A percentile compares a stretch with the other conserved stretches of the same genome.
Conservation (phyloP, 2,329 filamentous ascomycete genomes). For the Arthrobotrys pseudoclavata region DNA sequence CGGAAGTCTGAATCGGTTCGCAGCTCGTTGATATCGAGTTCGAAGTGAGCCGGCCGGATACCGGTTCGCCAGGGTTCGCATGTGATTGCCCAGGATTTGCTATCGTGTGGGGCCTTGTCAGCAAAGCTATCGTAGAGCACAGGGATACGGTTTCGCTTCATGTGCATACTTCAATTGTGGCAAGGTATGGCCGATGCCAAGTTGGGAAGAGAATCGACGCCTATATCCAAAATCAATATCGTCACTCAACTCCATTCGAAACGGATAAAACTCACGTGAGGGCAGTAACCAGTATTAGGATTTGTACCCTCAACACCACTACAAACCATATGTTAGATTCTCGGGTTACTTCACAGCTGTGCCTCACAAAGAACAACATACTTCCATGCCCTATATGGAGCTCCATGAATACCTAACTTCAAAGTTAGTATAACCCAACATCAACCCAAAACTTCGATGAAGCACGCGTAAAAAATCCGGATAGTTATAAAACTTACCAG, state of each 20-base stretch:
- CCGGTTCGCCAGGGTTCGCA: conserved; percentile 43
- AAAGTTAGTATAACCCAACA: conserved; percentile 25
- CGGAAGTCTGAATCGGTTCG: conserved; percentile 53
- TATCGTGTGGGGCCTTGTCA: conserved; percentile 16
- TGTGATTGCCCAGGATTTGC: conserved; percentile 55
- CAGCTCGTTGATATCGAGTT: conserved; percentile 46
- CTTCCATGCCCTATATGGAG: conserved; percentile 52
- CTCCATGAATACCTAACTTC: conserved; percentile 46
- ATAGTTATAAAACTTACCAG: conserved; percentile 19
- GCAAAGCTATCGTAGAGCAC: background rate
- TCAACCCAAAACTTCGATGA: background rate
- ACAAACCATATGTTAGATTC: conserved; percentile 1
- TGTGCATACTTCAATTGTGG: conserved; percentile 45
- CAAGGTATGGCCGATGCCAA: conserved; percentile 56
- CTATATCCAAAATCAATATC: conserved; percentile 24
- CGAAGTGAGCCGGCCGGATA: conserved; percentile 27
- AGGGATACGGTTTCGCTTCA: background rate
- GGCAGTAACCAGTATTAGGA: conserved; percentile 42
- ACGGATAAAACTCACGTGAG: conserved; percentile 38
- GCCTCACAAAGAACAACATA: conserved; percentile 18
- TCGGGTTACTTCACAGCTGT: background rate
- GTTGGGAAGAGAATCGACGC: conserved; percentile 56
- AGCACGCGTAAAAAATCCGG: background rate
- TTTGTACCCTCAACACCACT: conserved; percentile 32
- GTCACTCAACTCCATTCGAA: background rate